Evolutionary conservation across 179 eudicot genomes (phyloP).

Genomic region (Corrigiola litoralis): DNA sequence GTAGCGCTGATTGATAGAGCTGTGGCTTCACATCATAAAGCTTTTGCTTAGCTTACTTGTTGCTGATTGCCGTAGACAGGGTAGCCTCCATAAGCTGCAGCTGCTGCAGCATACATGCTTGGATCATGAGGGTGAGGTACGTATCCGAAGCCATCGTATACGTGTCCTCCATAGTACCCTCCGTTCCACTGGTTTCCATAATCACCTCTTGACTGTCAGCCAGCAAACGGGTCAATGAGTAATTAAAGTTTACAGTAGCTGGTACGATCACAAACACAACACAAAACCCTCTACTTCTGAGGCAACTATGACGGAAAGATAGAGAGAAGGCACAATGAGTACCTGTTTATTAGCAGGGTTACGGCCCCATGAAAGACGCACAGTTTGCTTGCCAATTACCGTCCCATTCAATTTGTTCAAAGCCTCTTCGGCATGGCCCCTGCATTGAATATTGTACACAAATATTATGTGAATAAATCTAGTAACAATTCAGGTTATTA

Average conservation of each 20-base stretch:
- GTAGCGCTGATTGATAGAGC: constrained; percentile 6
- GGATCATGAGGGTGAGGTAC: constrained; percentile 55
- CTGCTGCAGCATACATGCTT: constrained; percentile 53
- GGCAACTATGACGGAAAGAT: background rate
- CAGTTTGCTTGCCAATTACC: constrained; percentile 81
- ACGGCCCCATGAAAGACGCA: constrained; percentile 98
- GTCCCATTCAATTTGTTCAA: constrained; percentile 76
- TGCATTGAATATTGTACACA: constrained; percentile 23
- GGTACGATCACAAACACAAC: background rate
- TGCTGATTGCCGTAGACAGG: constrained; percentile 83
- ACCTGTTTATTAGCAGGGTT: constrained; percentile 95
- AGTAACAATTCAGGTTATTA: background rate
- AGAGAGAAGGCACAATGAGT: background rate
- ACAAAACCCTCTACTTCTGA: background rate
- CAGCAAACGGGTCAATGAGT: background rate
- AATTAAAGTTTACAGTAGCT: background rate
- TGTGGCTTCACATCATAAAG: background rate
- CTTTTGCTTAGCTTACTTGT: constrained; percentile 61
- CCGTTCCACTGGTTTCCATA: constrained; percentile 72
- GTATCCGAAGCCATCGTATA: constrained; percentile 70
- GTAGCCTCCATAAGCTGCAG: constrained; percentile 77
- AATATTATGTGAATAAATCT: background rate
- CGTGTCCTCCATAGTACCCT: constrained; percentile 63
- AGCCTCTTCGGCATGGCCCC: constrained; percentile 86
- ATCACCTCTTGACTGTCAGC: constrained; percentile 64